These are phyloP conservation scores for Auricularia sp. DNA, from an alignment of 768 basidiomycete species.

Conservation along the genomic window DNA sequence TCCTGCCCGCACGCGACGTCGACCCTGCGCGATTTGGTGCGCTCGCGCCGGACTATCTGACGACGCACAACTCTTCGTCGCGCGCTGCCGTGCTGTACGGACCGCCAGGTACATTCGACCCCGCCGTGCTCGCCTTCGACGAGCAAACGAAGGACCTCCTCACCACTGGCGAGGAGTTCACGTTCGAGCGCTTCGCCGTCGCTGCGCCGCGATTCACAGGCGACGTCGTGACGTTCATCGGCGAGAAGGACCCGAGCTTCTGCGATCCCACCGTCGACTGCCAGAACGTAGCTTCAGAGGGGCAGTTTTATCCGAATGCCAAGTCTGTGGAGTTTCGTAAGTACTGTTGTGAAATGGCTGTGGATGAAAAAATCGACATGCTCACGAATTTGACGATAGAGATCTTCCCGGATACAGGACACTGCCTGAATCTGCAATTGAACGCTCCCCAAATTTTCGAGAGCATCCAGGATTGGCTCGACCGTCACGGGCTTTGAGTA, in stretches of 20 bases:
- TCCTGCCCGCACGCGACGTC: neutral
- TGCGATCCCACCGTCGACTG: neutral
- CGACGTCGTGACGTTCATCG: neutral
- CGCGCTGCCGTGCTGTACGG: conserved; percentile 3
- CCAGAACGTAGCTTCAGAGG: neutral
- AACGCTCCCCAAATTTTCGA: neutral
- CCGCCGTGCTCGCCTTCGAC: conserved; percentile 2
- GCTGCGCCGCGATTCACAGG: neutral
- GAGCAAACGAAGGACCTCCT: conserved; percentile 2
- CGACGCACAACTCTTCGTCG: neutral
- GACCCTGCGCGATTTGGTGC: neutral
- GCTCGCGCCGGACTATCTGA: neutral
- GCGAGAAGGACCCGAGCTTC: neutral
- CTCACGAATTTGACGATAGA: neutral
- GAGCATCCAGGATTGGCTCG: neutral
- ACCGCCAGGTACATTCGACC: conserved; percentile 6
- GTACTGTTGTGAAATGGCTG: neutral
- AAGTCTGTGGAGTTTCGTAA: neutral
- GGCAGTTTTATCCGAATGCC: neutral
- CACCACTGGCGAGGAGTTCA: neutral
- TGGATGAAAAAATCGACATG: neutral
- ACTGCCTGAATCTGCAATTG: neutral
- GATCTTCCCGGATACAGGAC: neutral
- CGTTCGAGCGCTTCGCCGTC: neutral
- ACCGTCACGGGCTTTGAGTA: neutral